Conservation (phyloP, 1,284 basidiomycete genomes). For the Fomitopsis pinicola region DNA sequence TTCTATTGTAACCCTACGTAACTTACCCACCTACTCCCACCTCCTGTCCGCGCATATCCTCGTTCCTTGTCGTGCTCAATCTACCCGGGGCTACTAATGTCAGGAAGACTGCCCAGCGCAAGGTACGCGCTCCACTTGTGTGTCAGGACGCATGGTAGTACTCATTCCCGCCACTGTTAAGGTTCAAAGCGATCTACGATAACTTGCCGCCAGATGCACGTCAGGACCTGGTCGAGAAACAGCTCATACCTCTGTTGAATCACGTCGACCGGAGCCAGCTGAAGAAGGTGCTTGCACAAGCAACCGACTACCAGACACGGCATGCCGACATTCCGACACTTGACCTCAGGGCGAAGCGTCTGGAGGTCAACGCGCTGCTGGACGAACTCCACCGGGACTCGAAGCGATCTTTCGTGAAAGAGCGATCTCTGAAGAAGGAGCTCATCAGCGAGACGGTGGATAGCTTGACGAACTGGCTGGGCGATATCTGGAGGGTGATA, state of each 20-base stretch:
- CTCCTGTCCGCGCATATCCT: not conserved
- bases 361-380: conserved; percentile 46
- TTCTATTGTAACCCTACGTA: too few relatives aligned
- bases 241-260: conserved; percentile 27
- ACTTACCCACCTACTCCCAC: too few relatives aligned
- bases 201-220: conserved; percentile 25
- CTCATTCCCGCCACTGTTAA: conserved; percentile 2
- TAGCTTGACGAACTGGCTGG: conserved; percentile 51
- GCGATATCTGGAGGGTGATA: conserved; percentile 53
- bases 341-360: conserved; percentile 47
- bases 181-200: conserved; percentile 25
- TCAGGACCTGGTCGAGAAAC: conserved; percentile 21
- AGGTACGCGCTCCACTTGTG: conserved; percentile 4
- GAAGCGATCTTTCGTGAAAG: conserved; percentile 46
- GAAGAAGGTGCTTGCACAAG: conserved; percentile 16
- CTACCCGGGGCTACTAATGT: not conserved
- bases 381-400: conserved; percentile 47
- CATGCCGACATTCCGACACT: conserved; percentile 41
- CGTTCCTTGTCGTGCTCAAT: not conserved
- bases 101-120: conserved; percentile 7
- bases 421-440: conserved; percentile 47
- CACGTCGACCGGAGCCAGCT: conserved; percentile 12
- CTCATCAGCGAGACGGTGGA: conserved; percentile 50
- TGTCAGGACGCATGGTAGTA: not conserved
- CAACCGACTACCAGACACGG: conserved; percentile 31